Conservation (phyloP, 23 red algal species). For the Cyanidiococcus yangmingshanensis region DNA sequence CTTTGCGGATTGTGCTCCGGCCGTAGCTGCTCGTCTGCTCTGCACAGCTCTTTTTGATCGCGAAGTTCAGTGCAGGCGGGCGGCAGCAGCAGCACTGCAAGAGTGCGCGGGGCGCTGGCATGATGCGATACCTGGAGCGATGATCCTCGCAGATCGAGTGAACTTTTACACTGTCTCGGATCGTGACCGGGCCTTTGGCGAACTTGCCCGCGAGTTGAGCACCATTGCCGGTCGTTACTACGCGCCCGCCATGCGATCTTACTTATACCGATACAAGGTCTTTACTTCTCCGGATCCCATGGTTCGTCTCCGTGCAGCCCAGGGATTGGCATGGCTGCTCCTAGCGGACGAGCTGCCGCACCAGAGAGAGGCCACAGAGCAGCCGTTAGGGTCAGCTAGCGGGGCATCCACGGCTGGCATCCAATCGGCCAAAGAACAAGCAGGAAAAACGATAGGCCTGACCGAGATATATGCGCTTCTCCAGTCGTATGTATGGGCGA, state of each 20-base stretch:
- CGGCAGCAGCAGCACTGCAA: conserved; percentile 86
- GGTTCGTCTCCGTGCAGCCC: not conserved
- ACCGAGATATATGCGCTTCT: not conserved
- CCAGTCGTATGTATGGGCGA: no score
- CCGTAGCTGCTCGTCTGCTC: conserved; percentile 34
- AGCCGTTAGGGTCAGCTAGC: not conserved
- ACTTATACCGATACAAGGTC: not conserved
- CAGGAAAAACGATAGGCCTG: not conserved
- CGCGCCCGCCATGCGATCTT: not conserved
- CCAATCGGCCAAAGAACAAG: not conserved
- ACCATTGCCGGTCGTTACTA: not conserved
- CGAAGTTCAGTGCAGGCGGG: conserved; percentile 85
- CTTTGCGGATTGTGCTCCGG: not conserved
- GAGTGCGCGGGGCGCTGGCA: conserved; percentile 72
- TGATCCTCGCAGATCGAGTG: conserved; percentile 38
- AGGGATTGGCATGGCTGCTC: not conserved
- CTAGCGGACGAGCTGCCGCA: not conserved
- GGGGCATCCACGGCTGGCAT: not conserved
- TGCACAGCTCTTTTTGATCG: conserved; percentile 68
- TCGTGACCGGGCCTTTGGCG: conserved; percentile 31
- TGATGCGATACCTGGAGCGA: conserved; percentile 31
- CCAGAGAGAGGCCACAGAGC: not conserved
- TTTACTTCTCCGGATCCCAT: not conserved
- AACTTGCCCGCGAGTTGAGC: conserved; percentile 14
- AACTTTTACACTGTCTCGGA: conserved; percentile 81